Evolutionary conservation across 352 stramenopile genomes (phyloP).

Genomic region (Globisporangium cystogenes): DNA sequence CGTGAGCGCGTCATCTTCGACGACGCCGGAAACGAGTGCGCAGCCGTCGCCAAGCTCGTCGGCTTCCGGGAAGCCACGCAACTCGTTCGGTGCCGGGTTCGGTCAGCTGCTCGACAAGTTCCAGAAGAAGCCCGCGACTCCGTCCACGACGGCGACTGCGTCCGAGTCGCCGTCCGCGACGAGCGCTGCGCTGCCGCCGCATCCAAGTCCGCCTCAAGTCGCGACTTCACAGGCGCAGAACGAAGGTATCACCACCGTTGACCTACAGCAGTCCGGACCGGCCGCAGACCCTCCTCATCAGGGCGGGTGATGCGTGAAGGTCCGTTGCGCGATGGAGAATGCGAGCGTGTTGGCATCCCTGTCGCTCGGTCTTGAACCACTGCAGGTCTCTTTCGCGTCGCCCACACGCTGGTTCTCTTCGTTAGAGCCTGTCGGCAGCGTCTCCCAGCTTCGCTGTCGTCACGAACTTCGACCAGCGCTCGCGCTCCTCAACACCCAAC

Average conservation of each 20-base stretch:
- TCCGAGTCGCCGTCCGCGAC: not conserved
- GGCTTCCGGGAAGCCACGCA: not conserved
- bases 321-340: not conserved
- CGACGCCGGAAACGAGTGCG: not conserved
- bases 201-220: not conserved
- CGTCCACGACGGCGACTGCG: not conserved
- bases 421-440: not conserved
- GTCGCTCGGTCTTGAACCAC: too few relatives aligned
- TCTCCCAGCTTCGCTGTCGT: not conserved
- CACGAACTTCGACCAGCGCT: constrained; percentile 9
- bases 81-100: constrained; percentile 1
- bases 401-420: not conserved
- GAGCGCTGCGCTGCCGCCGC: not conserved
- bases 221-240: not conserved
- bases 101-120: constrained; percentile 5
- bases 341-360: too few relatives aligned
- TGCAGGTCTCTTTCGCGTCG: too few relatives aligned
- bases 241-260: not conserved
- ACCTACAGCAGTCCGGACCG: not conserved
- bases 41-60: constrained; percentile 3
- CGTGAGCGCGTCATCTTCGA: not conserved
- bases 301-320: not conserved
- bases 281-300: too few relatives aligned
- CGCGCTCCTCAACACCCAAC: constrained; percentile 16
- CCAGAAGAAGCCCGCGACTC: constrained; percentile 1